Evolutionary conservation across 345 rosid species (phyloP).

Genomic region (Erysimum cheiranthoides): DNA sequence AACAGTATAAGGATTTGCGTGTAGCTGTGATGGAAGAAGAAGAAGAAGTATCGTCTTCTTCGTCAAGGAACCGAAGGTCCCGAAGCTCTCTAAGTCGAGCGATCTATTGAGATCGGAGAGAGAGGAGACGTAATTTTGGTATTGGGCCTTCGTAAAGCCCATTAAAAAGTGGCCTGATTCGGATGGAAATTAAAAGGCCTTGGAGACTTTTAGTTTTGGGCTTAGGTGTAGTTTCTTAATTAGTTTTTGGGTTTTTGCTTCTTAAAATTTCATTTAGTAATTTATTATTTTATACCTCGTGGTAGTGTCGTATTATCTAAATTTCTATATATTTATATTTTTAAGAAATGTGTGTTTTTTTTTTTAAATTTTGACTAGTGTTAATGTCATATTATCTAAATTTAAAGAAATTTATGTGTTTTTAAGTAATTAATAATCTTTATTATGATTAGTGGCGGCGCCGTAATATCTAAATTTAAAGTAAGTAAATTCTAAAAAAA

Average conservation of each 20-base stretch:
- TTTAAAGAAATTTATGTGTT: too few species aligned
- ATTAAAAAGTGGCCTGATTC: neutral
- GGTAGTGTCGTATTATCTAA: too few species aligned
- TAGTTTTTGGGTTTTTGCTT: neutral
- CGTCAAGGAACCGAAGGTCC: slow-evolving; percentile 18
- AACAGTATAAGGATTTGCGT: slow-evolving; percentile 9
- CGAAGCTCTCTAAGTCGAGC: slow-evolving; percentile 29
- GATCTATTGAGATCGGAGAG: slow-evolving; percentile 27
- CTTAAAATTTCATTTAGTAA: too few species aligned
- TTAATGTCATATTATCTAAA: neutral
- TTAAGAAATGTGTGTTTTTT: too few species aligned
- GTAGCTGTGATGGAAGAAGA: slow-evolving; percentile 17
- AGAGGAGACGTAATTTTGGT: neutral
- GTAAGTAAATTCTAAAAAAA: too few species aligned
- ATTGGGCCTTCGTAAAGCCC: slow-evolving; percentile 32
- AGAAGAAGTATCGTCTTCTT: slow-evolving; percentile 40
- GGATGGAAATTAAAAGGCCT: neutral
- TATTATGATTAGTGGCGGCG: too few species aligned
- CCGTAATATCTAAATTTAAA: too few species aligned
- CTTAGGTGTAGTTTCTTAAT: neutral
- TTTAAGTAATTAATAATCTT: too few species aligned
- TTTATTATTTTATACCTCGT: too few species aligned
- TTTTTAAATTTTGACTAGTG: neutral
- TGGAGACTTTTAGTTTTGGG: neutral
- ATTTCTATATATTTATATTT: too few species aligned